Base-by-base conservation (phyloP, 208 protist species). In the Acanthamoeba culbertsoni region DNA sequence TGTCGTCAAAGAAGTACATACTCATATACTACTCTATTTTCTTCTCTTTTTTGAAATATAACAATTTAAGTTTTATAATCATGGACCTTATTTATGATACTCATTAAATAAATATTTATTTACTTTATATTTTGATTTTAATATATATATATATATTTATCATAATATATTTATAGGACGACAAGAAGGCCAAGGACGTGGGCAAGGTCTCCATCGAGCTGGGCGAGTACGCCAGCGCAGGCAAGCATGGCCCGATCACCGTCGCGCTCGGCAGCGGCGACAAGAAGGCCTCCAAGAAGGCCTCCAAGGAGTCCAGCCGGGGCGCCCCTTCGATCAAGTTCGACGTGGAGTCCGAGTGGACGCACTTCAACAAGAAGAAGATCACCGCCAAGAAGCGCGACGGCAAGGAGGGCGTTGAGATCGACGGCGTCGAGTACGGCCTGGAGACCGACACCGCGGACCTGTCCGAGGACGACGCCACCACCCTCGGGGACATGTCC, bases 341-440 rank as follows among this genome's bases (percentile, higher is more conserved):
- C 40, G 71, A 82, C 18, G 71, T 82, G 26, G 43, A 82, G 37
- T 55, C 71, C 26, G 71, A 55, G 18, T 82, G 71, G 71, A 82
- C 71, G 37, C 71, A 82, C 43, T 82, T 55, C 71, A 82, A 82
- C 71, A 82, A 82, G 71, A 82, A 82, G 43, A 82, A 82, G 71
- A 82, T 82, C 43, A 53, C 71, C 8, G 43, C 23, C 71, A 82
- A 82, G 43, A 53, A 45, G 43, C n/a, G 51, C 37, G 71, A 45
- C 37, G 71, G 43, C 71, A 82, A 82, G 71, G 71, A 82, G 8
- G 43, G 42, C 18, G 71, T 82, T 26, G 43, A 82, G 71, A 82
- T 82, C 37, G 71, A 82, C 43, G 71, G 71, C 37, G 71, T 82
- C 18, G 71, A 82, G 71, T 53, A 82, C 43, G 71, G 43, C 28